Percentiles rank a stretch among this genome's conserved stretches.
Conservation (phyloP, 371 early-diverging fungal species). For the Mucor indicus region DNA sequence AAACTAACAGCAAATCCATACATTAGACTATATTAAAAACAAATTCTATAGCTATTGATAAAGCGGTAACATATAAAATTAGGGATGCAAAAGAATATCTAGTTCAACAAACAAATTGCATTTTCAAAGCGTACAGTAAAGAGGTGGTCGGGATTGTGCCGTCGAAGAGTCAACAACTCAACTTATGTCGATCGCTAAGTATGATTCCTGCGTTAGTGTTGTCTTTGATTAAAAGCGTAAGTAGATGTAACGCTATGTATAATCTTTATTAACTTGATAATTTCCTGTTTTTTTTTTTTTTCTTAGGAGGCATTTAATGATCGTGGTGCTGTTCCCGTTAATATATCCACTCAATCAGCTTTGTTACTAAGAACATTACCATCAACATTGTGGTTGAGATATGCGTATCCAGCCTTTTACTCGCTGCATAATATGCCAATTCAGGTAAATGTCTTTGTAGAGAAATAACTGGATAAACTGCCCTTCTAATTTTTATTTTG, state of each 20-base stretch:
- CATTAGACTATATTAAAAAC: no score
- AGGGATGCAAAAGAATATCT: constrained; percentile 79
- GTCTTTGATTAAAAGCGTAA: constrained; percentile 59
- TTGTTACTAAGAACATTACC: constrained; percentile 60
- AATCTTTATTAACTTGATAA: no score
- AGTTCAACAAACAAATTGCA: constrained; percentile 56
- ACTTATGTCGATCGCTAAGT: constrained; percentile 65
- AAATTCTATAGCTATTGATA: constrained; percentile 57
- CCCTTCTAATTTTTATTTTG: no score
- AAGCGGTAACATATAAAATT: constrained; percentile 64
- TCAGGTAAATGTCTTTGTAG: constrained; percentile 34
- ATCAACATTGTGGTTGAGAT: constrained; percentile 45
- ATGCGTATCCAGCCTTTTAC: constrained; percentile 60
- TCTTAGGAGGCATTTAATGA: constrained; percentile 45
- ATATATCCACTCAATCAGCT: constrained; percentile 54
- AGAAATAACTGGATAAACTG: no score
- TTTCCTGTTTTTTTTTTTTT: no score
- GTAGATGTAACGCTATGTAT: constrained; percentile 2
- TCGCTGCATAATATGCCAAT: constrained; percentile 66
- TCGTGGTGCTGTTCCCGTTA: constrained; percentile 37
- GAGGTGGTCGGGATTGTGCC: constrained; percentile 53
- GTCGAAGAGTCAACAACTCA: constrained; percentile 52
- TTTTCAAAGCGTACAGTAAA: constrained; percentile 65
- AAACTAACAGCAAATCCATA: neutral
- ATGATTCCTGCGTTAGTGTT: constrained; percentile 67